Conservation (phyloP, 495 filamentous ascomycete genomes). For the Acidomyces sp. region DNA sequence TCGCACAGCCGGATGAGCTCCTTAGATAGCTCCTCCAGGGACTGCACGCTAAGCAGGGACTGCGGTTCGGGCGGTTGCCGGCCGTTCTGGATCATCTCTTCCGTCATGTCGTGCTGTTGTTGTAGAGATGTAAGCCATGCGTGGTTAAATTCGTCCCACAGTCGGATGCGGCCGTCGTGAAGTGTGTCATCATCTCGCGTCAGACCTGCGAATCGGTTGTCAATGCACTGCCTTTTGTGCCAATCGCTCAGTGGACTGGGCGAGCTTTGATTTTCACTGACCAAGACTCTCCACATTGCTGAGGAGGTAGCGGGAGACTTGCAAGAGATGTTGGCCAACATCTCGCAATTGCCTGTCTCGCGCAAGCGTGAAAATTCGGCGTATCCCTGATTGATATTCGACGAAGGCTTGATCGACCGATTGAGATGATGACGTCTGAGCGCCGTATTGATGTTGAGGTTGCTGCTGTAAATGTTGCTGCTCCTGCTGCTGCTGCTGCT, state of each 20-base stretch:
- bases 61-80: conserved; percentile 46
- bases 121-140: conserved; percentile 85
- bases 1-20: conserved; percentile 75
- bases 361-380: conserved; percentile 61
- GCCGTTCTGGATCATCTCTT: conserved; percentile 44
- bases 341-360: conserved; percentile 58
- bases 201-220: conserved; percentile 37
- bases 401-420: conserved; percentile 51
- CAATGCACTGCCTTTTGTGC: conserved; percentile 23
- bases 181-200: conserved; percentile 61
- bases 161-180: conserved; percentile 55
- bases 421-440: conserved; percentile 23
- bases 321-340: conserved; percentile 58
- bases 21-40: conserved; percentile 64
- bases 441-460: conserved; percentile 24
- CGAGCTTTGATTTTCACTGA: too few relatives aligned
- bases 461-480: too few relatives aligned
- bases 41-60: conserved; percentile 52
- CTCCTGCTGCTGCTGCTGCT: too few relatives aligned
- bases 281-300: conserved; percentile 70
- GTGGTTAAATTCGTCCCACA: conserved; percentile 92
- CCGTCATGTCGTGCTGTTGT: conserved; percentile 66
- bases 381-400: conserved; percentile 59
- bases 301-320: conserved; percentile 76
- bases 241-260: too few relatives aligned